Base-by-base conservation (phyloP, 257 asterid species). In the Catharanthus roseus region DNA sequence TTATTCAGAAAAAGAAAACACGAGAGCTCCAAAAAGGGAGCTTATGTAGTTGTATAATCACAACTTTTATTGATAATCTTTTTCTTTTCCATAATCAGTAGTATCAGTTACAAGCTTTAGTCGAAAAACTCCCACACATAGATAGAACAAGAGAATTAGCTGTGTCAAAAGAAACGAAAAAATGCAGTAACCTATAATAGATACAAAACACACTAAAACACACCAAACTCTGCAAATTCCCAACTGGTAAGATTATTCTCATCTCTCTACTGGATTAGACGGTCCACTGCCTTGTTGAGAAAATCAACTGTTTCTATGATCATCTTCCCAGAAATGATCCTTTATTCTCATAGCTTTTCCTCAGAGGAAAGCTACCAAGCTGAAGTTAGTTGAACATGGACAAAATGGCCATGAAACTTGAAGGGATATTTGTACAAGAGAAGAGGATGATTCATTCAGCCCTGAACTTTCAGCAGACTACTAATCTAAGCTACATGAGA, bases 61-160 rank as follows among this genome's bases (percentile, higher is more conserved):
- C 42, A 26, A 16, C 18, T 68, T 51, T 50, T 29, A 9, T 65
- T 5, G 15, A 3, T 21, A 38, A 42, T 45, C 31, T 54, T 19
- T 56, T 56, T 42, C 28, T 55, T 54, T 65, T 44, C 31, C 53
- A 36, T 42, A 54, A 36, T 56, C 55, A 51, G 41, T 34, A 41
- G 24, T 62, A 58, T 68, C 78, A 62, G 73, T 63, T 56, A 69
- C 76, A 76, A 62, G 49, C 72, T 75, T 57, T 38, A 75, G 76
- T 63, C n/a, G n/a, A 65, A 69, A 63, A 55, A 34, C 72, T 65
- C 74, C 51, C 68, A 80, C 26, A 34, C 36, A 44, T 23, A 4
- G 26, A 26, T n/a, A n/a, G n/a, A n/a, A n/a, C n/a, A 66, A 24
- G 47, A 26, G 65, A 68, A 56, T 57, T 51, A 33, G 65, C 58